Evolutionary conservation across 2,329 filamentous ascomycete species (phyloP).

Genomic region (Fusarium napiforme): DNA sequence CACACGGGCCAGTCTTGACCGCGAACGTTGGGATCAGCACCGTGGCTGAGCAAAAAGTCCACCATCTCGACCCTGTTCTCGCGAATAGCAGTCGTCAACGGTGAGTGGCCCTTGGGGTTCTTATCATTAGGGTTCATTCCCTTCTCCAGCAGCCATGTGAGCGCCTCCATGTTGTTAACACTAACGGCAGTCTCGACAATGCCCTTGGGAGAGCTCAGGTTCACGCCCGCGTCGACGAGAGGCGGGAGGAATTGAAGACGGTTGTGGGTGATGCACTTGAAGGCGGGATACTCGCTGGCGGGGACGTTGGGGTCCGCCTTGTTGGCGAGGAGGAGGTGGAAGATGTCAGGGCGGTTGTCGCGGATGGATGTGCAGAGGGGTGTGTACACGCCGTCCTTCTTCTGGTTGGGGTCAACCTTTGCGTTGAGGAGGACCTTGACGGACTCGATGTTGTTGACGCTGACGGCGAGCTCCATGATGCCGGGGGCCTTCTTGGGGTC

Average conservation of each 20-base stretch:
- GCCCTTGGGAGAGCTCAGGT: slow-evolving; percentile 69
- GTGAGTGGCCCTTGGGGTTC: slow-evolving; percentile 66
- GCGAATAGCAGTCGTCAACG: slow-evolving; percentile 73
- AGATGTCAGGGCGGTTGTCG: slow-evolving; percentile 71
- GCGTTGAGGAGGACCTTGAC: slow-evolving; percentile 67
- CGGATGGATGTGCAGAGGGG: slow-evolving; percentile 75
- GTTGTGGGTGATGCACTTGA: slow-evolving; percentile 76
- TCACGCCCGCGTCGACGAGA: slow-evolving; percentile 68
- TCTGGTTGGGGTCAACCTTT: slow-evolving; percentile 69
- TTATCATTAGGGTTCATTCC: slow-evolving; percentile 70
- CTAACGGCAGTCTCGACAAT: slow-evolving; percentile 73
- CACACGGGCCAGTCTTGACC: slow-evolving; percentile 77
- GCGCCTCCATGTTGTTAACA: slow-evolving; percentile 69
- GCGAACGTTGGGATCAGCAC: slow-evolving; percentile 70
- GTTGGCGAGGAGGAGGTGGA: slow-evolving; percentile 66
- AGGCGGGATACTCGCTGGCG: slow-evolving; percentile 72
- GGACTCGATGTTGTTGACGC: slow-evolving; percentile 71
- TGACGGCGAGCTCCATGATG: slow-evolving; percentile 71
- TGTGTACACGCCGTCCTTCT: slow-evolving; percentile 74
- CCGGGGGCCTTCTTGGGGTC: slow-evolving; percentile 69
- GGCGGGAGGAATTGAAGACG: slow-evolving; percentile 69
- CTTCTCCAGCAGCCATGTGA: slow-evolving; percentile 69
- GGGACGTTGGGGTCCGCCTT: slow-evolving; percentile 72
- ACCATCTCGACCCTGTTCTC: slow-evolving; percentile 69
- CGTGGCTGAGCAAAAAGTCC: slow-evolving; percentile 66